A percentile compares a stretch with the other conserved stretches of the same genome.
Evolutionary conservation across 805 yeast genomes (phyloP).

Genomic region (Starmera pachycereana): DNA sequence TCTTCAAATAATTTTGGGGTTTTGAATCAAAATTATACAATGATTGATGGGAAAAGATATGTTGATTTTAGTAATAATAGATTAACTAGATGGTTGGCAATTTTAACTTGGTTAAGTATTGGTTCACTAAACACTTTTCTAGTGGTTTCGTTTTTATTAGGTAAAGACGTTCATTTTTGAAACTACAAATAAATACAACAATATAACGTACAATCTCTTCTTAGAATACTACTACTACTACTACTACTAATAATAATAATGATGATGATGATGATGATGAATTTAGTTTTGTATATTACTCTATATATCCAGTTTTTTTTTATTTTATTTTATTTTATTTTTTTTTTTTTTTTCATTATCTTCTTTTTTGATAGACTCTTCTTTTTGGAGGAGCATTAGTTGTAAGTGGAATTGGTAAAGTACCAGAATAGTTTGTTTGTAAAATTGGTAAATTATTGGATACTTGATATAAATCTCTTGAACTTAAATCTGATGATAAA

Average conservation of each 20-base stretch:
- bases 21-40: slow-evolving; percentile 10
- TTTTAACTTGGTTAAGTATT: slow-evolving; percentile 60
- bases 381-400: background rate
- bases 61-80: slow-evolving; percentile 67
- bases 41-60: slow-evolving; percentile 12
- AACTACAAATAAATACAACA: too few relatives aligned
- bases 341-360: slow-evolving; percentile 1
- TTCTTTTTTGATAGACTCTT: background rate
- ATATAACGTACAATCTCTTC: too few relatives aligned
- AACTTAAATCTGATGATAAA: slow-evolving; percentile 22
- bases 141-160: slow-evolving; percentile 38
- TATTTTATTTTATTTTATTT: too few relatives aligned
- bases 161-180: slow-evolving; percentile 42
- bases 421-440: slow-evolving; percentile 65
- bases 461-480: background rate
- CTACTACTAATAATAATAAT: too few relatives aligned
- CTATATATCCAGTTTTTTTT: slow-evolving; percentile 3
- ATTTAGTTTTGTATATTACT: background rate
- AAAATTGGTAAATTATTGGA: slow-evolving; percentile 51
- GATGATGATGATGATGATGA: too few relatives aligned
- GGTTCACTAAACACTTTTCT: slow-evolving; percentile 64
- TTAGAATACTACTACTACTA: too few relatives aligned
- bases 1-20: background rate
- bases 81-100: slow-evolving; percentile 40
- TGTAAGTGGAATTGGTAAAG: slow-evolving; percentile 52